Percentiles rank a stretch among this genome's conserved stretches.
Evolutionary conservation across 305 asterid species (phyloP).

Genomic region (Fraxinus xanthoxyloides): DNA sequence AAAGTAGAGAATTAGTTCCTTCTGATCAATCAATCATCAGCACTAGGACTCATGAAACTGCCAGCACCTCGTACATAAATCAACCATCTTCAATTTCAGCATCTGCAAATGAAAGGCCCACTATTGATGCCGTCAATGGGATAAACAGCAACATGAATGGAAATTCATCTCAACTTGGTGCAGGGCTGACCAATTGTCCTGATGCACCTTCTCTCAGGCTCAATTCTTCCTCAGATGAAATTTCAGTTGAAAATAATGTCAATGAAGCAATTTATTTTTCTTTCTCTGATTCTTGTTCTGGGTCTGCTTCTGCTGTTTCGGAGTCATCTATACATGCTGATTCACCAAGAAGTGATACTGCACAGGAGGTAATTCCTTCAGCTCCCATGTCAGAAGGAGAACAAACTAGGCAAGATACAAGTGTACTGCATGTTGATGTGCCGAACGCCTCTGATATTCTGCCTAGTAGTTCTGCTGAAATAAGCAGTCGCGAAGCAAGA

Average conservation of each 20-base stretch:
- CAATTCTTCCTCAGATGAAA: constrained; percentile 49
- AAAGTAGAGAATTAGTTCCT: constrained; percentile 52
- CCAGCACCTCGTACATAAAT: constrained; percentile 53
- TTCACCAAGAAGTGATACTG: constrained; percentile 35
- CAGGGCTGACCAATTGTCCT: constrained; percentile 26
- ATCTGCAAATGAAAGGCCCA: constrained; percentile 31
- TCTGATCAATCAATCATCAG: constrained; percentile 26
- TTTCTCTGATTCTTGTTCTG: constrained; percentile 44
- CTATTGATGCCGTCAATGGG: constrained; percentile 25
- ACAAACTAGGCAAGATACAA: constrained; percentile 44
- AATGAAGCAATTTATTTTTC: constrained; percentile 49
- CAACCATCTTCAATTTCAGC: constrained; percentile 34
- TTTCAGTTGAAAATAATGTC: constrained; percentile 49
- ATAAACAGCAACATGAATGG: constrained; percentile 25
- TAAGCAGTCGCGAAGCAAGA: constrained; percentile 53
- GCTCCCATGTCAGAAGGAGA: constrained; percentile 60
- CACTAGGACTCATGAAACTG: constrained; percentile 37
- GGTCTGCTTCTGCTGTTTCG: constrained; percentile 40
- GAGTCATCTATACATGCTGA: constrained; percentile 43
- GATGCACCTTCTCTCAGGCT: constrained; percentile 26
- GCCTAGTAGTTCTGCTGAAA: constrained; percentile 53
- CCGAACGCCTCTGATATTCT: constrained; percentile 39
- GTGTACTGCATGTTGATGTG: constrained; percentile 54
- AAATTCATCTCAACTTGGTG: constrained; percentile 32
- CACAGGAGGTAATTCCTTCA: constrained; percentile 42